Conservation (phyloP, 768 basidiomycete genomes). For the Hypholoma fasciculare region DNA sequence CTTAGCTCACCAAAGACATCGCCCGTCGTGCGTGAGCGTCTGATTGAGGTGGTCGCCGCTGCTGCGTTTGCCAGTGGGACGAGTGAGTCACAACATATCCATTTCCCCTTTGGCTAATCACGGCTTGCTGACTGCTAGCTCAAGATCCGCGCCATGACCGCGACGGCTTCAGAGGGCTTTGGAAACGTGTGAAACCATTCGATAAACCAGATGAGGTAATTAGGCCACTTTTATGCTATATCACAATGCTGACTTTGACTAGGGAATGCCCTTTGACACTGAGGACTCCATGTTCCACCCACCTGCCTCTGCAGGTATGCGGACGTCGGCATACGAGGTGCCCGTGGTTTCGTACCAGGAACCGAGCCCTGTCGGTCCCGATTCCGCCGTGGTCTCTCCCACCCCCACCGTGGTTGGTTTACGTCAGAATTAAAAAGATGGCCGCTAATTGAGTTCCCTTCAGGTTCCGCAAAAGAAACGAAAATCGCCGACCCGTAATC, state of each 20-base stretch:
- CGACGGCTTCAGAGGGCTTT: constrained; percentile 68
- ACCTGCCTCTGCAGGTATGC: constrained; percentile 41
- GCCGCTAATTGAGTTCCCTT: neutral
- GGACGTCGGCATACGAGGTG: constrained; percentile 31
- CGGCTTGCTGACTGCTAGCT: constrained; percentile 9
- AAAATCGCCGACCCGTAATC: constrained; percentile 36
- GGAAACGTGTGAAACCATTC: constrained; percentile 76
- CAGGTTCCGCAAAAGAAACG: constrained; percentile 31
- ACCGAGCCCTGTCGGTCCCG: constrained; percentile 28
- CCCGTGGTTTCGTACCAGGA: constrained; percentile 40
- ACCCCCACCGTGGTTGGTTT: constrained; percentile 17
- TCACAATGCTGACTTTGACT: neutral
- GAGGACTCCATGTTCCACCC: constrained; percentile 83
- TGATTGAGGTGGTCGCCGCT: constrained; percentile 81
- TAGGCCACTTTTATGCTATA: neutral
- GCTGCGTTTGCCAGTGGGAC: constrained; percentile 69
- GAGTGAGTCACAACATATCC: constrained; percentile 30
- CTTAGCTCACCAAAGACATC: constrained; percentile 61
- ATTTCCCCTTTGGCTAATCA: neutral
- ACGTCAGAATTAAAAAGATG: neutral
- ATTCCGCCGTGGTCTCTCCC: constrained; percentile 24
- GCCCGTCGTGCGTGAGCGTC: constrained; percentile 78
- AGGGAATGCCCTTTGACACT: constrained; percentile 78
- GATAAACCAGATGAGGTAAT: constrained; percentile 81
- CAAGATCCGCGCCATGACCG: constrained; percentile 24